Evolutionary conservation across 805 yeast species (phyloP).

Genomic region (Spathaspora hagerdaliae): DNA sequence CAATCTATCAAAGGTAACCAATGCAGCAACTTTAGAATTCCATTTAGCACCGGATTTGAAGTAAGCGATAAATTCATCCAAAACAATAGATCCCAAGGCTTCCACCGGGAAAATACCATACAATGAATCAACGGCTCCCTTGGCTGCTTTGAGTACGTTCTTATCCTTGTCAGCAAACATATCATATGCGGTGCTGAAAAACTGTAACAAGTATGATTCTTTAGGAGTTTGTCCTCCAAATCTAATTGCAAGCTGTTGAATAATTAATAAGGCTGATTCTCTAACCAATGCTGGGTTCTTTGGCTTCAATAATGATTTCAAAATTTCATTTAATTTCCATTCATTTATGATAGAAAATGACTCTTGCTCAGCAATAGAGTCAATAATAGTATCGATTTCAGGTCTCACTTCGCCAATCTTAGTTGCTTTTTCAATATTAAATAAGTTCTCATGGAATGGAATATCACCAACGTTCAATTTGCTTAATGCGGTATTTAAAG

Average conservation of each 20-base stretch:
- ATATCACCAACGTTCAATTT: slow-evolving; percentile 52
- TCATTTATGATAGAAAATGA: slow-evolving; percentile 43
- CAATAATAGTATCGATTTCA: slow-evolving; percentile 52
- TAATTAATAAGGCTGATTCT: slow-evolving; percentile 68
- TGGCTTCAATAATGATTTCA: slow-evolving; percentile 64
- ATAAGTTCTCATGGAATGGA: slow-evolving; percentile 62
- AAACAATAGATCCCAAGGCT: slow-evolving; percentile 67
- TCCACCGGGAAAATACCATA: slow-evolving; percentile 71
- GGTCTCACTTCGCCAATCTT: slow-evolving; percentile 52
- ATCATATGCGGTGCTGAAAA: slow-evolving; percentile 64
- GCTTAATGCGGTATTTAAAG: slow-evolving; percentile 66
- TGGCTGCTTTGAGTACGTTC: slow-evolving; percentile 83
- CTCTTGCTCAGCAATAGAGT: slow-evolving; percentile 41
- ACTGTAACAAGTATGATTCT: slow-evolving; percentile 68
- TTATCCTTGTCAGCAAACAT: slow-evolving; percentile 82
- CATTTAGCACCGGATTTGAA: slow-evolving; percentile 84
- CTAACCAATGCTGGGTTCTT: slow-evolving; percentile 72
- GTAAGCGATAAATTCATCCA: slow-evolving; percentile 59
- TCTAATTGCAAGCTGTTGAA: slow-evolving; percentile 54
- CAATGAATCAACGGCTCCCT: slow-evolving; percentile 66
- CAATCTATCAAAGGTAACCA: slow-evolving; percentile 68
- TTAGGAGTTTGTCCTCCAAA: slow-evolving; percentile 67
- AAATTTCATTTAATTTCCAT: slow-evolving; percentile 63
- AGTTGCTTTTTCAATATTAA: slow-evolving; percentile 46
- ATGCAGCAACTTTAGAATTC: slow-evolving; percentile 83